Conservation (phyloP, 2,329 filamentous ascomycete species). For the Fusarium graminum region DNA sequence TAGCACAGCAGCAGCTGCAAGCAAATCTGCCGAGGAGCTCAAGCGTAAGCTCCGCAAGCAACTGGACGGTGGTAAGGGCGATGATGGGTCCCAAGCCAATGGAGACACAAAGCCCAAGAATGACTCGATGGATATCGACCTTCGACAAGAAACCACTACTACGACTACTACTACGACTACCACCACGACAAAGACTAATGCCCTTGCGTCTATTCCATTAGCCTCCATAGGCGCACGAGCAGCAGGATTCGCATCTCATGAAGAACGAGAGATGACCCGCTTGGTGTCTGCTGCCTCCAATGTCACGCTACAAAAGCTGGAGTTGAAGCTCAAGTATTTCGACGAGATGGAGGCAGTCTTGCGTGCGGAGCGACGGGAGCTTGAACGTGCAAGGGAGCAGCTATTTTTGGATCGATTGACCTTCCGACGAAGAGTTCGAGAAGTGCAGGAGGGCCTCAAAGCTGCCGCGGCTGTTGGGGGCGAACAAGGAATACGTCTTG, state of each 20-base stretch:
- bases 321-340: constrained; percentile 96
- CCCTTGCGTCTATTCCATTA: constrained; percentile 82
- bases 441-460: constrained; percentile 82
- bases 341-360: constrained; percentile 94
- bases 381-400: constrained; percentile 92
- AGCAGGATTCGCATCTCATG: constrained; percentile 90
- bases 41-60: constrained; percentile 82
- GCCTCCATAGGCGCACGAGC: constrained; percentile 88
- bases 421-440: constrained; percentile 88
- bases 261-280: constrained; percentile 96
- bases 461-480: constrained; percentile 63
- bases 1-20: constrained; percentile 90
- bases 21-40: constrained; percentile 87
- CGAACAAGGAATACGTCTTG: constrained; percentile 63
- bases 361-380: constrained; percentile 90
- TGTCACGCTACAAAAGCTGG: constrained; percentile 92
- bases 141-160: constrained; percentile 65
- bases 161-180: constrained; percentile 66
- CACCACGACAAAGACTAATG: constrained; percentile 60
- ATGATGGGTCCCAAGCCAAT: constrained; percentile 64
- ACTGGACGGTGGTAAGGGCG: constrained; percentile 69
- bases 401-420: constrained; percentile 91
- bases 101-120: constrained; percentile 70
- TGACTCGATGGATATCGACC: constrained; percentile 75
- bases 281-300: constrained; percentile 94